Evolutionary conservation across 2,329 filamentous ascomycete species (phyloP).

Genomic region (Lachnellula cervina): DNA sequence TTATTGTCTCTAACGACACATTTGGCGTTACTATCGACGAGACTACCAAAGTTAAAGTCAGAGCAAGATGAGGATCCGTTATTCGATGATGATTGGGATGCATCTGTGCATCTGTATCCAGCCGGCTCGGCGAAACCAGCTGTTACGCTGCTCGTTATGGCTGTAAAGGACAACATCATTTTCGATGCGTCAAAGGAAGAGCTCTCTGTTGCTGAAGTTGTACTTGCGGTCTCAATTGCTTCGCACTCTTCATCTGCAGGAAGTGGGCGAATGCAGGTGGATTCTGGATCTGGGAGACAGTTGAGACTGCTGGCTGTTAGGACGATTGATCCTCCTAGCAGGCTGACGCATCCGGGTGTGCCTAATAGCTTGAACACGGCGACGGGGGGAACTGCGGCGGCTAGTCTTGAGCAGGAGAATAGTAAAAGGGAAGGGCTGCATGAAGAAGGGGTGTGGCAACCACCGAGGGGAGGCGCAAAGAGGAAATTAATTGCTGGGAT

Average conservation of each 20-base stretch:
- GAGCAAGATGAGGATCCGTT: constrained; percentile 92
- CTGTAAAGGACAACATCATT: constrained; percentile 81
- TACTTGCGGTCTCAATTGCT: constrained; percentile 77
- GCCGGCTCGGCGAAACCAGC: constrained; percentile 59
- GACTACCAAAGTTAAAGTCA: constrained; percentile 78
- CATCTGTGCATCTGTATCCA: constrained; percentile 68
- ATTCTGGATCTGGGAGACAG: constrained; percentile 34
- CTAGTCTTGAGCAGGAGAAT: constrained; percentile 37
- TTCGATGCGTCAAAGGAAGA: constrained; percentile 92
- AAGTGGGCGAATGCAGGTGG: constrained; percentile 37
- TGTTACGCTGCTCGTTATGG: constrained; percentile 84
- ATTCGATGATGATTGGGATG: constrained; percentile 97
- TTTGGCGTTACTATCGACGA: constrained; percentile 83
- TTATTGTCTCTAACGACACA: constrained; percentile 90
- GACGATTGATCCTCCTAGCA: constrained; percentile 69
- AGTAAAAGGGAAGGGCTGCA: constrained; percentile 48
- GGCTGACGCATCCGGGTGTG: constrained; percentile 66
- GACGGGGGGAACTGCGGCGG: constrained; percentile 36
- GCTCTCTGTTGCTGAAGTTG: constrained; percentile 84
- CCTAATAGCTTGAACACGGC: constrained; percentile 58
- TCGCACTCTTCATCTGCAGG: constrained; percentile 33
- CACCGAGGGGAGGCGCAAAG: constrained; percentile 78
- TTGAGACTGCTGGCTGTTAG: constrained; percentile 64
- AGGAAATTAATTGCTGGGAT: constrained; percentile 67
- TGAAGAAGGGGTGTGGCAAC: constrained; percentile 76